Evolutionary conservation across 768 basidiomycete species (phyloP), one percentile per base, ranked within the genome.

Genomic region (Rickenella mellea): DNA sequence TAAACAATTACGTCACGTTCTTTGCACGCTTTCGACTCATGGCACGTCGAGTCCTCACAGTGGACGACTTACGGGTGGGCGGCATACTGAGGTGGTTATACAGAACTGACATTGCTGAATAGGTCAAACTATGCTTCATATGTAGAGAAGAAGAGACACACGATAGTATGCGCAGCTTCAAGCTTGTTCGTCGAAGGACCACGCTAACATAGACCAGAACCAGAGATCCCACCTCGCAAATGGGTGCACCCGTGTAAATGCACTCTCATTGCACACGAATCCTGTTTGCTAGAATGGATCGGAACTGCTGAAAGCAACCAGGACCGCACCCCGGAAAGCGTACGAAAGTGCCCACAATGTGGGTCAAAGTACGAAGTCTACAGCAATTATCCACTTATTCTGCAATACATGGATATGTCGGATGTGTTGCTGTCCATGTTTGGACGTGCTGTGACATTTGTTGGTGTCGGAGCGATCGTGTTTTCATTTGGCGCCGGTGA

Each of bases 161-260:
- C 44, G 75, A 75, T 37, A 57, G 71, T 64, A 50, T 15, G 57
- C 44, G 11, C 31, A 8, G 33, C 22, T 25, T 33, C 8, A 12
- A 7, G 4, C 1, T 22, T 21, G 24, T 10, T 15, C 9, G 10
- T 19, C 24, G 28, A 35, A 36, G 10, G 15, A 19, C 33, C 7
- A 5, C 9, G 41, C 17, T 20, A 3, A 27, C 4, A 10, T 43
- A 25, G 24, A 21, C 9, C 46, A 76, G 70, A 57, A 28, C 65
- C 64, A 32, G 69, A 68, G 31, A 59, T 66, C 9, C 73, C 75
- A 5, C 71, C 74, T 10, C 64, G 70, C 27, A 57, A 64, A 41
- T 89, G 86, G 84, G 78, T 77, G 0, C 86, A 89, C 51, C 86
- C 86, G 2, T 89, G 86, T 58, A 76, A 64, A 36, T 89, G 86